Evolutionary conservation across 768 basidiomycete genomes (phyloP).

Genomic region (Suillus discolor): DNA sequence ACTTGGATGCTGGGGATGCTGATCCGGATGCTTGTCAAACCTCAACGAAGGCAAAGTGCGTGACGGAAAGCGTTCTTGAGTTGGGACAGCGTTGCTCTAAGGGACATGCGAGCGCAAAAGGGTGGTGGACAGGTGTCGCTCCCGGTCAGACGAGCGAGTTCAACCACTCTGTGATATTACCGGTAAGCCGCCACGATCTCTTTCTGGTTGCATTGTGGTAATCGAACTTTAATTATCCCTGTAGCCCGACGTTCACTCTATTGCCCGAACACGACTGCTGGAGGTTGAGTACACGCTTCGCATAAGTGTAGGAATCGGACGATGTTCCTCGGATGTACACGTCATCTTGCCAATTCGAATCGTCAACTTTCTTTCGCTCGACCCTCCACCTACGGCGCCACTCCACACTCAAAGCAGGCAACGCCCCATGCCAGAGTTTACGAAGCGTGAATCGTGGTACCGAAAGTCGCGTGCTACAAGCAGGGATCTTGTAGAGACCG

Average conservation of each 20-base stretch:
- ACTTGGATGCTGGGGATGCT: slow-evolving; percentile 31
- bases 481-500: slow-evolving; percentile 10
- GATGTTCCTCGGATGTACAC: slow-evolving; percentile 61
- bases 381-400: slow-evolving; percentile 62
- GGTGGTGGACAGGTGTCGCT: slow-evolving; percentile 87
- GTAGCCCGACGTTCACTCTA: slow-evolving; percentile 70
- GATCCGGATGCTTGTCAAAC: slow-evolving; percentile 69
- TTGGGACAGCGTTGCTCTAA: slow-evolving; percentile 63
- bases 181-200: slow-evolving; percentile 39
- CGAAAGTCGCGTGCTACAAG: slow-evolving; percentile 27
- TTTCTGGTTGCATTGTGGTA: slow-evolving; percentile 9
- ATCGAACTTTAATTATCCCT: not conserved
- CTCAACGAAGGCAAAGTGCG: slow-evolving; percentile 58
- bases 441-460: slow-evolving; percentile 29
- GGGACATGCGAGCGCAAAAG: slow-evolving; percentile 78
- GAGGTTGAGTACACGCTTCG: slow-evolving; percentile 78
- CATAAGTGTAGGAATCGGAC: slow-evolving; percentile 61
- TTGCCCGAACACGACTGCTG: slow-evolving; percentile 67
- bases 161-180: slow-evolving; percentile 68
- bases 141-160: slow-evolving; percentile 64
- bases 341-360: slow-evolving; percentile 76
- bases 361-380: slow-evolving; percentile 84
- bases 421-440: slow-evolving; percentile 24
- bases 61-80: slow-evolving; percentile 67
- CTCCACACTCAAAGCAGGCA: slow-evolving; percentile 23